Evolutionary conservation across 2,329 filamentous ascomycete species (phyloP).

Genomic region (Ophiocordyceps camponoti-leonardi): DNA sequence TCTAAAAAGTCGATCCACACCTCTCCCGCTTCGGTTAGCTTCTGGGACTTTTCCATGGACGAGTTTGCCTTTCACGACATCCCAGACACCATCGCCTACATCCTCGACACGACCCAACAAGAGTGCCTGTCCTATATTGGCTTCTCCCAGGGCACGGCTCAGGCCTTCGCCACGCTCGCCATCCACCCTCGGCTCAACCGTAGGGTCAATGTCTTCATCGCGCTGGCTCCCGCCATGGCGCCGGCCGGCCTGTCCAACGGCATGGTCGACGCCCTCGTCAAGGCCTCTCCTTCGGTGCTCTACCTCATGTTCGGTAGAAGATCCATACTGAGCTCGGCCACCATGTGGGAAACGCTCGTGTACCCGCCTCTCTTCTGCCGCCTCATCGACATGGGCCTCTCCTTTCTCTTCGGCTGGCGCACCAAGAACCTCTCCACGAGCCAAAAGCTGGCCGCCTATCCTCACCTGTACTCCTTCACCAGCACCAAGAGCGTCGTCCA

Average conservation of each 20-base stretch:
- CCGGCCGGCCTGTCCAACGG: slow-evolving; percentile 80
- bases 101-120: slow-evolving; percentile 68
- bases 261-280: slow-evolving; percentile 82
- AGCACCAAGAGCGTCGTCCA: slow-evolving; percentile 95
- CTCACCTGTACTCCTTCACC: slow-evolving; percentile 91
- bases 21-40: slow-evolving; percentile 57
- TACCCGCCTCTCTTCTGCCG: slow-evolving; percentile 89
- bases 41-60: slow-evolving; percentile 98
- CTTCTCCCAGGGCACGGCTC: slow-evolving; percentile 92
- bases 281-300: slow-evolving; percentile 79
- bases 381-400: slow-evolving; percentile 65
- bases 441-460: slow-evolving; percentile 90
- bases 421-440: slow-evolving; percentile 66
- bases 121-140: slow-evolving; percentile 85
- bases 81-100: slow-evolving; percentile 83
- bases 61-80: slow-evolving; percentile 98
- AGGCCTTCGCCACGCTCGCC: slow-evolving; percentile 84
- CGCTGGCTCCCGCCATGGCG: slow-evolving; percentile 89
- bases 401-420: slow-evolving; percentile 80
- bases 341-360: slow-evolving; percentile 92
- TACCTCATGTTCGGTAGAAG: slow-evolving; percentile 86
- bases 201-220: slow-evolving; percentile 91
- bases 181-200: slow-evolving; percentile 86
- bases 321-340: slow-evolving; percentile 80
- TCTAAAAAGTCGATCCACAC: slow-evolving; percentile 78